Base-by-base conservation (phyloP, 805 yeast species). In the Brettanomyces custersianus region DNA sequence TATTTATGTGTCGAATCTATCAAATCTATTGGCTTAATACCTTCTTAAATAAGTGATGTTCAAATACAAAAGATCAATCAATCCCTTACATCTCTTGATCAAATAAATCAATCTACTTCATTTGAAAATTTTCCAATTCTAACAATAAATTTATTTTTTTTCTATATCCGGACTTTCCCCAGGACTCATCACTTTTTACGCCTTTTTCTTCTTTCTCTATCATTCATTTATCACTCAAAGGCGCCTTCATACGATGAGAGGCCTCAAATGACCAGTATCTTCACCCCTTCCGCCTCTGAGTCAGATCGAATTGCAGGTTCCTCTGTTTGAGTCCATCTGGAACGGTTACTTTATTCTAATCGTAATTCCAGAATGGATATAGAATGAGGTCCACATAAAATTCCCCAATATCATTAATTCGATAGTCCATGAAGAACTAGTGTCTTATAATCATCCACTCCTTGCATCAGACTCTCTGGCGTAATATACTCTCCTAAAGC, bases 401-500 rank as follows among this genome's bases (percentile, higher is more conserved):
- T 16, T 15, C n/a, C 15, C 12, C 12, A 33, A 29, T 16, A 12
- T n/a, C 12, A 12, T 11, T 6, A 17, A 16, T 8, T 12, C 6
- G 28, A 25, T 25, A 47, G 11, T 13, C 51, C 38, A 31, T 39
- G 37, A 9, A 44, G 29, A 11, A 70, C 59, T 41, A 76, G 48
- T 28, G 48, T 53, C 47, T 69, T 68, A 59, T 72, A 74, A 9
- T 77, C 83, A 1, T 52, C 66, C 15, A 78, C 71, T 7, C 80
- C 74, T 16, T 58, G 55, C 8, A 56, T 38, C 37, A 78, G 55
- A 44, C 74, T 77, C 4, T 47, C 48, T 27, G 68, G 57, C 3
- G 65, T 62, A 13, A 77, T 70, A 39, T 54, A 68, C 54, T 77
- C 84, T 37, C 71, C 52, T 38, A 66, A 76, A 6, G 74, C 66